phyloP scores from a whole-genome alignment of 176 grass and related monocot genomes.

The Puya raimondii region DNA sequence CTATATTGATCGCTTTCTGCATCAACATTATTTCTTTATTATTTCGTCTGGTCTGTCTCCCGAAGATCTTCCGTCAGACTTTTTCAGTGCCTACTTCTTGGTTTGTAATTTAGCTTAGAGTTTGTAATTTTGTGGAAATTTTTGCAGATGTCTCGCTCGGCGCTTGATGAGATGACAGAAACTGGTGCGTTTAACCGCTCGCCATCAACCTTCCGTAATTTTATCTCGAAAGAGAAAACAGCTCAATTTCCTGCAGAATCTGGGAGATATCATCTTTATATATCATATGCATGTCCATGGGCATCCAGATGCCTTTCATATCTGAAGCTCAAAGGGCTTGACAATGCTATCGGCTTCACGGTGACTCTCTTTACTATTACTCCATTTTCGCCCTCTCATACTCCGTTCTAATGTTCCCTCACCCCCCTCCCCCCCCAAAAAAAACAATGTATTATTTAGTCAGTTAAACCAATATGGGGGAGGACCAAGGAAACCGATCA shows the following conservation, averaged over 20 bases:
- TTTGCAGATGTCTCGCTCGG: slow-evolving; percentile 64
- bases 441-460: slow-evolving; percentile 20
- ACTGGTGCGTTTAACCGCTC: slow-evolving; percentile 69
- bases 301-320: slow-evolving; percentile 79
- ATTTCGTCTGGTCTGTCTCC: no score
- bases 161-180: slow-evolving; percentile 66
- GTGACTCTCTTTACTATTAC: slow-evolving; percentile 21
- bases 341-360: slow-evolving; percentile 51
- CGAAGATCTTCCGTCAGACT: no score
- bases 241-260: slow-evolving; percentile 58
- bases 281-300: slow-evolving; percentile 96
- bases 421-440: no score
- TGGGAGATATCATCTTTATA: slow-evolving; percentile 86
- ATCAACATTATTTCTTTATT: no score
- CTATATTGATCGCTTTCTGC: no score
- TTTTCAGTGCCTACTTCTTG: no score
- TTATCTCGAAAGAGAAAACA: slow-evolving; percentile 47
- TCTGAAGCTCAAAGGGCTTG: slow-evolving; percentile 92
- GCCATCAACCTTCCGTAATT: slow-evolving; percentile 75
- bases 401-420: background rate
- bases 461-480: slow-evolving; percentile 80
- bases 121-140: background rate
- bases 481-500: slow-evolving; percentile 70
- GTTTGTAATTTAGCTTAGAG: background rate
- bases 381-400: background rate